Evolutionary conservation across 2,329 filamentous ascomycete species (phyloP).

Genomic region (Arthrobotrys musiformis): DNA sequence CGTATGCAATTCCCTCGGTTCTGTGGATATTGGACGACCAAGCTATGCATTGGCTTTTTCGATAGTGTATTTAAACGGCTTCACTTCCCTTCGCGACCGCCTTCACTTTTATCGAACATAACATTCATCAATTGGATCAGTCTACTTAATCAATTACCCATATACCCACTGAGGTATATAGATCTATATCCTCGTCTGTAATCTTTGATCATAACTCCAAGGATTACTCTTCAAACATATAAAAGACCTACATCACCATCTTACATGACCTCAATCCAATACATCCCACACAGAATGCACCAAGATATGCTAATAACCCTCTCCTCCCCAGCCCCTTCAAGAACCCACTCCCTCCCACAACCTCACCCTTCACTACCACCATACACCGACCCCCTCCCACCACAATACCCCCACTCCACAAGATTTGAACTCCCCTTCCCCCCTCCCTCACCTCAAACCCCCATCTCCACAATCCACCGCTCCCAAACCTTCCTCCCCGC

Average conservation of each 20-base stretch:
- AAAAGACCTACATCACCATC: not conserved
- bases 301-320: slow-evolving; percentile 3
- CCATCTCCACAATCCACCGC: slow-evolving; percentile 28
- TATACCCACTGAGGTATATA: no score
- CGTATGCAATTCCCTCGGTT: not conserved
- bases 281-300: not conserved
- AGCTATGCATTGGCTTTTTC: not conserved
- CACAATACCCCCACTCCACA: not conserved
- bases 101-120: not conserved
- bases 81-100: not conserved
- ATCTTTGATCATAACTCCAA: not conserved
- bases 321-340: not conserved
- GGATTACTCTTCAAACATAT: not conserved
- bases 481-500: not conserved
- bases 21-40: not conserved
- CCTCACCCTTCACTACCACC: not conserved
- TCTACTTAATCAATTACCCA: not conserved
- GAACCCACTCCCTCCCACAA: not conserved
- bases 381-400: not conserved
- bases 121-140: not conserved
- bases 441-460: not conserved
- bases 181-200: no score
- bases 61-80: slow-evolving; percentile 7
- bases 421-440: slow-evolving; percentile 8
- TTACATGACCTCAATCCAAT: not conserved